phyloP scores from a whole-genome alignment of 2,329 filamentous ascomycete genomes.

The Chaetomiaceae sp. region DNA sequence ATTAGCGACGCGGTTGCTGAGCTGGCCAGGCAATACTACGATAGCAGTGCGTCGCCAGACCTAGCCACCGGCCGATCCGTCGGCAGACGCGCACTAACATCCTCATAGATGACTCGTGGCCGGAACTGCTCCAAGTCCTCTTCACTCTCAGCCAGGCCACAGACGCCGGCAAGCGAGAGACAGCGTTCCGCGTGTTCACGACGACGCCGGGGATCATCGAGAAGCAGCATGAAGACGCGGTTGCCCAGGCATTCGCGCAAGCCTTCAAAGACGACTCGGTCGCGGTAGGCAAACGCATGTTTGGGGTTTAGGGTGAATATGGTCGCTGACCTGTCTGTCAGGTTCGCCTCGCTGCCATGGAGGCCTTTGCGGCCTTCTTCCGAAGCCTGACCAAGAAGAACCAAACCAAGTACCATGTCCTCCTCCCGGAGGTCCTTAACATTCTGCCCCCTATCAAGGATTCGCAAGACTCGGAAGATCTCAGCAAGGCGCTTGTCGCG shows the following conservation, averaged over 20 bases:
- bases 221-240: conserved; percentile 88
- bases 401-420: conserved; percentile 77
- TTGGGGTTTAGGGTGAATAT: neutral
- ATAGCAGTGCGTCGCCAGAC: conserved; percentile 61
- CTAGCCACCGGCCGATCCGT: neutral
- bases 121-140: conserved; percentile 76
- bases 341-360: conserved; percentile 90
- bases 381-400: conserved; percentile 80
- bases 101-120: conserved; percentile 70
- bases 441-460: conserved; percentile 93
- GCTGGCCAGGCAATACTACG: conserved; percentile 88
- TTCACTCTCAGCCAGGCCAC: conserved; percentile 86
- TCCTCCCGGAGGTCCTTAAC: conserved; percentile 89
- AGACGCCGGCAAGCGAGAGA: conserved; percentile 80
- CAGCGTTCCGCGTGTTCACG: conserved; percentile 89
- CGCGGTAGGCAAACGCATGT: conserved; percentile 46
- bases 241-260: conserved; percentile 79
- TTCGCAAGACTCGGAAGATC: conserved; percentile 78
- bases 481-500: conserved; percentile 82
- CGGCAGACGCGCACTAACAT: conserved; percentile 8
- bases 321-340: conserved; percentile 29
- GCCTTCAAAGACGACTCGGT: conserved; percentile 88
- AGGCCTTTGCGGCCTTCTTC: conserved; percentile 96
- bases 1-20: conserved; percentile 97
- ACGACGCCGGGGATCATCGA: conserved; percentile 94